Percentiles rank a stretch among this genome's conserved stretches.
phyloP scores from a whole-genome alignment of 768 basidiomycete genomes.

The Suillus subalutaceus region DNA sequence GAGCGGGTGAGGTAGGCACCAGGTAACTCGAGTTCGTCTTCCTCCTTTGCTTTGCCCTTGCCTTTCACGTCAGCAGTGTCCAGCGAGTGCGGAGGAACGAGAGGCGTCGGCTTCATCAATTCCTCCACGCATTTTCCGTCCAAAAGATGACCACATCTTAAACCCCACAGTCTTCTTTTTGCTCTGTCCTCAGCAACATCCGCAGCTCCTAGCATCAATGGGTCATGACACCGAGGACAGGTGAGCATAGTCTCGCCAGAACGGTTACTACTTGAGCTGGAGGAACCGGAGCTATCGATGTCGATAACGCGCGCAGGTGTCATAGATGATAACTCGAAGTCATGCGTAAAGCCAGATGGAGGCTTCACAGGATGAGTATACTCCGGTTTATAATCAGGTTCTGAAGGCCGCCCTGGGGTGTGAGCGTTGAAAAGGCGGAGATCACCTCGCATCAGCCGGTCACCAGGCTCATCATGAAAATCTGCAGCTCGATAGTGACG shows the following conservation, averaged over 20 bases:
- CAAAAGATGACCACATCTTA: conserved; percentile 78
- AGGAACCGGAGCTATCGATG: conserved; percentile 38
- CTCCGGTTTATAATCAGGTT: conserved; percentile 52
- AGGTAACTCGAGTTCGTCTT: conserved; percentile 1
- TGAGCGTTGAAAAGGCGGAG: conserved; percentile 3
- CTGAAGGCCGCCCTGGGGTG: conserved; percentile 15
- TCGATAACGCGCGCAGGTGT: conserved; percentile 43
- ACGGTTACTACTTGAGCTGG: conserved; percentile 31
- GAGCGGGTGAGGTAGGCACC: not conserved
- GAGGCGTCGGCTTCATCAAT: conserved; percentile 49
- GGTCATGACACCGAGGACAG: conserved; percentile 69
- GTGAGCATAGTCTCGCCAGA: conserved; percentile 50
- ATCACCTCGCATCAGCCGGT: conserved; percentile 3
- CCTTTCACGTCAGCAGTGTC: conserved; percentile 36
- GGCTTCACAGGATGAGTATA: conserved; percentile 66
- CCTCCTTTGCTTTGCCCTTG: conserved; percentile 18
- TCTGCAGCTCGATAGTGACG: conserved; percentile 15
- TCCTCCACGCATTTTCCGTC: conserved; percentile 74
- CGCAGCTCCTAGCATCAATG: conserved; percentile 56
- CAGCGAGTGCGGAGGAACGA: conserved; percentile 2
- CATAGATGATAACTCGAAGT: conserved; percentile 51
- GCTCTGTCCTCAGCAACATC: conserved; percentile 51
- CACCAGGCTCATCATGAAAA: conserved; percentile 3
- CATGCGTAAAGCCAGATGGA: conserved; percentile 66
- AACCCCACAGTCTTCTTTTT: conserved; percentile 61